These are phyloP conservation scores for Erysiphe pisi DNA, from an alignment of 2,329 filamentous ascomycete species.

Conservation along the genomic window DNA sequence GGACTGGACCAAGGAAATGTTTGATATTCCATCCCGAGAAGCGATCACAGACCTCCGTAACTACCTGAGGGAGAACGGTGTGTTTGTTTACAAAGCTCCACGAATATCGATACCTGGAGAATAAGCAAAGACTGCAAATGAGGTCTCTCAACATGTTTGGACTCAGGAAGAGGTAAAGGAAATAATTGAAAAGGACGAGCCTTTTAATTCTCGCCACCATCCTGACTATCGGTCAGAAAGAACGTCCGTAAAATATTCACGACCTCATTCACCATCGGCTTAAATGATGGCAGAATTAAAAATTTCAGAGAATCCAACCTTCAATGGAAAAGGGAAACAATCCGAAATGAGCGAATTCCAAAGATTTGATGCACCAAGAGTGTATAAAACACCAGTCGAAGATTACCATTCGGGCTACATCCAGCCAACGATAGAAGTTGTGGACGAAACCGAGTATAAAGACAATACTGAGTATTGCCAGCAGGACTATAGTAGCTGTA, in stretches of 20 bases:
- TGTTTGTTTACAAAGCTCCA: conserved; percentile 17
- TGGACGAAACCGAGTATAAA: too few species aligned
- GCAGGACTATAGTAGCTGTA: too few species aligned
- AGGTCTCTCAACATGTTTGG: background rate
- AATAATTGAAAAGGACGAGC: background rate
- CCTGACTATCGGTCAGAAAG: background rate
- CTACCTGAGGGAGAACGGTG: background rate
- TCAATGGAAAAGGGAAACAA: background rate
- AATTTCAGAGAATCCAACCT: background rate
- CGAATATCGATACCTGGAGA: conserved; percentile 19
- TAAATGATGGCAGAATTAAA: background rate
- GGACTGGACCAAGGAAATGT: background rate
- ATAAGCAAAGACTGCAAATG: background rate
- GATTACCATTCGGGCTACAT: too few species aligned
- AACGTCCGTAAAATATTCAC: background rate
- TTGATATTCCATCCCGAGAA: background rate
- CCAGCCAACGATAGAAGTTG: too few species aligned
- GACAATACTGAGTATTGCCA: too few species aligned
- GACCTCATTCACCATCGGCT: background rate
- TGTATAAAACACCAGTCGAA: background rate
- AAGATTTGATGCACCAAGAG: background rate
- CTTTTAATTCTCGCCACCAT: background rate
- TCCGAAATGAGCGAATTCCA: background rate
- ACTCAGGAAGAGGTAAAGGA: background rate
- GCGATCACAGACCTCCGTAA: conserved; percentile 7